phyloP scores from a whole-genome alignment of 192 early-diverging fungal species.

The Coemansia sp. region DNA sequence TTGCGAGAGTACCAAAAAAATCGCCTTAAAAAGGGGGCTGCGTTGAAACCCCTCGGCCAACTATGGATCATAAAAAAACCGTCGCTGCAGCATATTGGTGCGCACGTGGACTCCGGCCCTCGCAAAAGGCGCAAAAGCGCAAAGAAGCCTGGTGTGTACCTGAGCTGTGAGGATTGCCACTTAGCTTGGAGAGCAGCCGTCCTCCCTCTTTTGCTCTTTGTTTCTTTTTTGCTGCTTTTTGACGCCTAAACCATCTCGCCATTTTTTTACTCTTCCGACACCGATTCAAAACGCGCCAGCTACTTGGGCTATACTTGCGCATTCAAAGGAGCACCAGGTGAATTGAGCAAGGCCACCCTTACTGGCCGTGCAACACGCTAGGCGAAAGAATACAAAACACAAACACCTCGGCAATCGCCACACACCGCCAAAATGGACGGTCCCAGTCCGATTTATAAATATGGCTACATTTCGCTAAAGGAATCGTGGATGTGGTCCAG shows the following conservation, averaged over 20 bases:
- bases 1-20: no score
- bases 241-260: slow-evolving; percentile 5
- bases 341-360: background rate
- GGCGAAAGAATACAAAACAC: slow-evolving; percentile 1
- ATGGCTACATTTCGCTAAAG: slow-evolving; percentile 58
- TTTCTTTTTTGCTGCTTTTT: slow-evolving; percentile 1
- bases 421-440: slow-evolving; percentile 33
- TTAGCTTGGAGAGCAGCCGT: background rate
- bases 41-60: no score
- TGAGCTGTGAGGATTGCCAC: slow-evolving; percentile 3
- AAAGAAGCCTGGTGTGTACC: background rate
- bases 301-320: background rate
- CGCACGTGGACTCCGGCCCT: slow-evolving; percentile 3
- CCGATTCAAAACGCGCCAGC: background rate
- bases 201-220: slow-evolving; percentile 8
- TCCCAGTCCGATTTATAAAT: slow-evolving; percentile 36
- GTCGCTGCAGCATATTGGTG: background rate
- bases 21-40: no score
- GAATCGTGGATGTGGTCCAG: slow-evolving; percentile 97
- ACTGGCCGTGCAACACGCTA: slow-evolving; percentile 5
- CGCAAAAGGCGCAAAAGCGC: slow-evolving; percentile 1
- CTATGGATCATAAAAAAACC: background rate
- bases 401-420: background rate
- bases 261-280: background rate
- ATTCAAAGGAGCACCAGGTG: background rate